Conservation (phyloP, 1,284 basidiomycete species). For the Marasmius sp. region DNA sequence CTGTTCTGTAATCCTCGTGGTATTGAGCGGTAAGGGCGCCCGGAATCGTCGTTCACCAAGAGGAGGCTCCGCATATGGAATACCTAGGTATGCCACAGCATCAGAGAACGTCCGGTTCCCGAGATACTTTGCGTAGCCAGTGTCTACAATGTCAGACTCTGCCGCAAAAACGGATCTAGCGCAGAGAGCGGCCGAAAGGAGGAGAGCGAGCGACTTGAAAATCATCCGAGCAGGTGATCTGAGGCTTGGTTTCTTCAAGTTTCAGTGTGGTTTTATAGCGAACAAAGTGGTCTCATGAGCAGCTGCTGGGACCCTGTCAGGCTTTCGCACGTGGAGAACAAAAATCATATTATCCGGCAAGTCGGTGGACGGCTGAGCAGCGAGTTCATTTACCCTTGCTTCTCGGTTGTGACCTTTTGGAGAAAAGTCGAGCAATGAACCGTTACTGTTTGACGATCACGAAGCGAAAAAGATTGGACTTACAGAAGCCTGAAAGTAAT, state of each 20-base stretch:
- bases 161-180: conserved; percentile 8
- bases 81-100: conserved; percentile 55
- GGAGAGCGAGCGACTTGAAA: background rate
- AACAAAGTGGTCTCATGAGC: background rate
- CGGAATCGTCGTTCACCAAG: conserved; percentile 51
- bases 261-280: background rate
- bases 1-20: conserved; percentile 33
- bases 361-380: no score
- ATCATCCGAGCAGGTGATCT: background rate
- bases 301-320: no score
- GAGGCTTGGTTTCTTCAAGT: background rate
- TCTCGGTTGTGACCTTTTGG: no score
- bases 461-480: no score
- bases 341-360: no score
- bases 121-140: conserved; percentile 51
- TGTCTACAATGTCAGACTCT: conserved; percentile 37
- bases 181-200: background rate
- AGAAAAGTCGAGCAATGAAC: no score
- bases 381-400: no score
- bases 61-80: conserved; percentile 57
- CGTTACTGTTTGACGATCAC: no score
- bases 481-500: no score
- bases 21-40: conserved; percentile 46
- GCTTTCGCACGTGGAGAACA: no score
- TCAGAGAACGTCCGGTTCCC: conserved; percentile 53